Percentiles rank a stretch among this genome's conserved stretches.
These are phyloP conservation scores for Mucor lusitanicus DNA, from an alignment of 371 early-diverging fungal species.

Conservation along the genomic window DNA sequence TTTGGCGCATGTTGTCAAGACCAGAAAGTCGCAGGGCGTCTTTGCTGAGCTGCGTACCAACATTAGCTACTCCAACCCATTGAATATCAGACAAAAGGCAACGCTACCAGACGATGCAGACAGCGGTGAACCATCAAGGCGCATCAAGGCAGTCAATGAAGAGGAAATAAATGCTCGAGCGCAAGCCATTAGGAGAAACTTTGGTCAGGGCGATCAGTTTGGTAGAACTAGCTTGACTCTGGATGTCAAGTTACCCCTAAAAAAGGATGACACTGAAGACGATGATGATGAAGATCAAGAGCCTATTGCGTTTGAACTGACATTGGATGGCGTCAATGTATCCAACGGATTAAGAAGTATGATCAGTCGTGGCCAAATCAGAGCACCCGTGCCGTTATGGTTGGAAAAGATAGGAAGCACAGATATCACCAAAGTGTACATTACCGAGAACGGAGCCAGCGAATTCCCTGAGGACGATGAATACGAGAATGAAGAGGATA, in stretches of 20 bases:
- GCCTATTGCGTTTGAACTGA: conserved; percentile 23
- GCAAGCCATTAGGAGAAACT: background rate
- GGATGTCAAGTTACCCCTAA: background rate
- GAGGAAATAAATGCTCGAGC: conserved; percentile 17
- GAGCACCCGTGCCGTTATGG: conserved; percentile 45
- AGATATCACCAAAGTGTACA: conserved; percentile 15
- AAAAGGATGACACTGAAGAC: background rate
- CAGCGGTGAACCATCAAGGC: conserved; percentile 23
- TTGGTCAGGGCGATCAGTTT: background rate
- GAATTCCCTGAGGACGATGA: conserved; percentile 8
- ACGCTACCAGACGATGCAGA: background rate
- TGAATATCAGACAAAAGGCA: conserved; percentile 29
- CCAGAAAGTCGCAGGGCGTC: conserved; percentile 45
- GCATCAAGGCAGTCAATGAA: conserved; percentile 34
- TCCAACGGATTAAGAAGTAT: conserved; percentile 50
- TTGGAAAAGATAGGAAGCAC: conserved; percentile 32
- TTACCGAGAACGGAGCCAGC: conserved; percentile 21
- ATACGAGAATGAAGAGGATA: conserved; percentile 5
- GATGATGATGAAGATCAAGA: background rate
- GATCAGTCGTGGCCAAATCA: conserved; percentile 38
- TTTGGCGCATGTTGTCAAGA: conserved; percentile 32
- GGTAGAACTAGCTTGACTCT: background rate
- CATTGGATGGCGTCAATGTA: conserved; percentile 51
- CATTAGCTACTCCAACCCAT: conserved; percentile 54
- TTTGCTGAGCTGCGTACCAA: conserved; percentile 43